Percentiles rank a stretch among this genome's conserved stretches.
Conservation (phyloP, 192 early-diverging fungal genomes). For the Coemansia sp. region DNA sequence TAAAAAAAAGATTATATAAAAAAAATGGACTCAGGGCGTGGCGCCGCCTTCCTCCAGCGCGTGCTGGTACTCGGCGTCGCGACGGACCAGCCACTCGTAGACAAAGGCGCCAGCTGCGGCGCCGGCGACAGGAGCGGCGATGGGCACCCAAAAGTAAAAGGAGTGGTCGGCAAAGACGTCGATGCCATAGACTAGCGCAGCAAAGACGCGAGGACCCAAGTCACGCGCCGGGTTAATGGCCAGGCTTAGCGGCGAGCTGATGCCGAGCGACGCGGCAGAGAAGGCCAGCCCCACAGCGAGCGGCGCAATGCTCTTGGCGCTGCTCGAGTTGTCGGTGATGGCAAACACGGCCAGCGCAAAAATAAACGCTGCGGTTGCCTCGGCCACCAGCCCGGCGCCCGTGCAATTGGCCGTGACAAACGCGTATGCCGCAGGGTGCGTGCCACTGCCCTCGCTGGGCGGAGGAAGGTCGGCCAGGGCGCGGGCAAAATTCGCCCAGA, state of each 20-base stretch:
- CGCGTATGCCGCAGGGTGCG: conserved; percentile 30
- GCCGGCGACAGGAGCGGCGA: conserved; percentile 64
- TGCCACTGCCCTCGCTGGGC: neutral
- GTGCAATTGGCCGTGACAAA: conserved; percentile 35
- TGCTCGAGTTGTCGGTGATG: conserved; percentile 59
- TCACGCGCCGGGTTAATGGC: conserved; percentile 76
- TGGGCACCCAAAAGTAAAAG: conserved; percentile 72
- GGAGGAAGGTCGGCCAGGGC: conserved; percentile 22
- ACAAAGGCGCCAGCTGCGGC: conserved; percentile 58
- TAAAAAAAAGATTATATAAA: neutral
- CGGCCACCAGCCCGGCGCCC: conserved; percentile 38
- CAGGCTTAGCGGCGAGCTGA: conserved; percentile 61
- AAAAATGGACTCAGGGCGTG: neutral
- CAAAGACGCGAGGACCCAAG: conserved; percentile 73
- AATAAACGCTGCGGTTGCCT: conserved; percentile 64
- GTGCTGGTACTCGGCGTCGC: conserved; percentile 33
- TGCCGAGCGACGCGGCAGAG: conserved; percentile 54
- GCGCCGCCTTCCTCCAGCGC: conserved; percentile 33
- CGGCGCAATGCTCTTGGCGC: conserved; percentile 49
- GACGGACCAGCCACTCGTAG: conserved; percentile 61
- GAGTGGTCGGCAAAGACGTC: conserved; percentile 61
- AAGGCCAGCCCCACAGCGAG: conserved; percentile 62
- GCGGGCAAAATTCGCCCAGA: conserved; percentile 39
- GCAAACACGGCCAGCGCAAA: conserved; percentile 63
- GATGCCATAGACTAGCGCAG: conserved; percentile 62